A percentile compares a stretch with the other conserved stretches of the same genome.
Conservation (phyloP, 305 asterid genomes). For the Fraxinus ornus region DNA sequence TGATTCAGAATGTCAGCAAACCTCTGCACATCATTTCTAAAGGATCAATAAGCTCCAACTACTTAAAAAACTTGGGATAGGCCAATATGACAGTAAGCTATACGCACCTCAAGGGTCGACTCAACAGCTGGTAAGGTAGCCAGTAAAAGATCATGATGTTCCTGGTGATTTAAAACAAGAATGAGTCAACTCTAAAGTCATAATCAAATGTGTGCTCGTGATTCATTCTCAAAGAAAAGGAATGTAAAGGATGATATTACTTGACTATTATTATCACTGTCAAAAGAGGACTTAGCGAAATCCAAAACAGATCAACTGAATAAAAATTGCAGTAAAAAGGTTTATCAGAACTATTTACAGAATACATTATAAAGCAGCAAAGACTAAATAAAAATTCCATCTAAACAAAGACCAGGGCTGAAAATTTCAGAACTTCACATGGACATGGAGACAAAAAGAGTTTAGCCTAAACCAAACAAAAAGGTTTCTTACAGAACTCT, state of each 20-base stretch:
- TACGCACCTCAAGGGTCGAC: constrained; percentile 84
- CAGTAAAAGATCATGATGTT: constrained; percentile 91
- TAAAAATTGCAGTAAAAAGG: constrained; percentile 16
- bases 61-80: constrained; percentile 26
- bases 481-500: background rate
- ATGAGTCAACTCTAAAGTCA: constrained; percentile 14
- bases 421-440: constrained; percentile 6
- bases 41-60: constrained; percentile 25
- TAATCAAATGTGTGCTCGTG: constrained; percentile 6
- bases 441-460: background rate
- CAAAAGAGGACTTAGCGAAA: constrained; percentile 18
- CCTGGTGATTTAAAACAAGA: constrained; percentile 50
- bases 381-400: constrained; percentile 20
- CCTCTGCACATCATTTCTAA: constrained; percentile 53
- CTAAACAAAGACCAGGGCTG: constrained; percentile 13
- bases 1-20: constrained; percentile 67
- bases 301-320: constrained; percentile 8
- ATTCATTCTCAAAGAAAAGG: constrained; percentile 21
- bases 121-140: constrained; percentile 84
- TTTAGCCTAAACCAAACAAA: background rate
- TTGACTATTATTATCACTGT: constrained; percentile 16
- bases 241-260: constrained; percentile 18
- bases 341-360: constrained; percentile 15
- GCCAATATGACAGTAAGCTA: constrained; percentile 25
- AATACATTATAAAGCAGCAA: constrained; percentile 10